These are phyloP conservation scores for Dictyostelium purpureum DNA, from an alignment of 78 protist genomes.

Conservation along the genomic window DNA sequence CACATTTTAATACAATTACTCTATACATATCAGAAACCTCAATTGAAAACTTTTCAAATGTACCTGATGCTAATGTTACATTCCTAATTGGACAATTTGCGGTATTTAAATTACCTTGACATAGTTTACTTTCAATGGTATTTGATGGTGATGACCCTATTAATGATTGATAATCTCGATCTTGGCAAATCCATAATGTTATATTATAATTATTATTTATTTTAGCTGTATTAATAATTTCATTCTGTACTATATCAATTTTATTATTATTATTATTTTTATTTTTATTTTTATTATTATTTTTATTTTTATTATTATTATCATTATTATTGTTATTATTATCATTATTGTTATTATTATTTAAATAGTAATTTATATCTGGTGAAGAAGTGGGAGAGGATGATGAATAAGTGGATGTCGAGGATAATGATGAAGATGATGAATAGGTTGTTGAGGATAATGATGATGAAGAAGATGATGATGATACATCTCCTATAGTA, in stretches of 20 bases:
- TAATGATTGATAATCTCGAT: slow-evolving; percentile 35
- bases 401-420: too few relatives aligned
- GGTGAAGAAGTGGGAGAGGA: too few relatives aligned
- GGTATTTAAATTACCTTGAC: background rate
- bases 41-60: background rate
- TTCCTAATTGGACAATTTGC: slow-evolving; percentile 17
- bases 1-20: slow-evolving; percentile 44
- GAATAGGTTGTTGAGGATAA: background rate
- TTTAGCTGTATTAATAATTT: background rate
- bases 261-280: background rate
- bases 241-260: background rate
- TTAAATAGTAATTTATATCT: too few relatives aligned
- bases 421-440: too few relatives aligned
- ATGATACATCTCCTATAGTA: too few relatives aligned
- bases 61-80: background rate
- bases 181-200: slow-evolving; percentile 44
- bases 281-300: background rate
- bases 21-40: slow-evolving; percentile 14
- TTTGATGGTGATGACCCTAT: slow-evolving; percentile 44
- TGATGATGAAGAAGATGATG: too few relatives aligned
- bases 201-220: background rate
- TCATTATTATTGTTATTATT: too few relatives aligned
- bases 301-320: too few relatives aligned
- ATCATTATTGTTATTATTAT: background rate
- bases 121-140: slow-evolving; percentile 41